A percentile compares a stretch with the other conserved stretches of the same genome.
Evolutionary conservation across 163 green algal species (phyloP).

Genomic region (Scenedesmus sp.): DNA sequence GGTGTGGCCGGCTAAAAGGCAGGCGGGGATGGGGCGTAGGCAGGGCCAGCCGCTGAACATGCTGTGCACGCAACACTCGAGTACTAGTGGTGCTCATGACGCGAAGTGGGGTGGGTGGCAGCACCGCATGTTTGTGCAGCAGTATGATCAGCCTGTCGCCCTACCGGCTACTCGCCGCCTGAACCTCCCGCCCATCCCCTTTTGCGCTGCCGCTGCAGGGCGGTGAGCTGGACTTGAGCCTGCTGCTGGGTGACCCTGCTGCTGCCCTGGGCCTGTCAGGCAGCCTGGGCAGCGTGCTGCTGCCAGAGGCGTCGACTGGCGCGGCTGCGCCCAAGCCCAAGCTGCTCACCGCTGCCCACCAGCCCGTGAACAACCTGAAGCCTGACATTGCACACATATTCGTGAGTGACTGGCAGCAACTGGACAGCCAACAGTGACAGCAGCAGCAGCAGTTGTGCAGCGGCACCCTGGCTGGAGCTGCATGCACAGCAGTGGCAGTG

Average conservation of each 20-base stretch:
- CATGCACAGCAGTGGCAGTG: background rate
- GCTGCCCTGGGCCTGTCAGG: conserved; percentile 50
- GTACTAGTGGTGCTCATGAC: too few relatives aligned
- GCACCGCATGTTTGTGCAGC: too few relatives aligned
- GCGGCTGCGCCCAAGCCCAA: conserved; percentile 46
- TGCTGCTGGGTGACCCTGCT: conserved; percentile 71
- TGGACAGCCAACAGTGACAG: background rate
- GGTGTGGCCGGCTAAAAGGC: too few relatives aligned
- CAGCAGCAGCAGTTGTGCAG: background rate
- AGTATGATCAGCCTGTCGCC: too few relatives aligned
- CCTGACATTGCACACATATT: conserved; percentile 77
- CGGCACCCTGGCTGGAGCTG: background rate
- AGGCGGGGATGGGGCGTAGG: background rate
- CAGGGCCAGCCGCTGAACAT: background rate
- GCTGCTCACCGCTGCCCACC: conserved; percentile 50
- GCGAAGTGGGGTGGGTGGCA: too few relatives aligned
- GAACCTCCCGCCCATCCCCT: background rate
- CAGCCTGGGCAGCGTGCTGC: conserved; percentile 58
- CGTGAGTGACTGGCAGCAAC: conserved; percentile 56
- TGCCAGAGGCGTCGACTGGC: conserved; percentile 56
- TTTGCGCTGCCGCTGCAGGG: conserved; percentile 43
- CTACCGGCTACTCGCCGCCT: background rate
- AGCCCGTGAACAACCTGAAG: conserved; percentile 62
- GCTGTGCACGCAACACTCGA: background rate
- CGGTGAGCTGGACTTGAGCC: conserved; percentile 56